Evolutionary conservation across 1,284 basidiomycete genomes (phyloP).

Genomic region (Schizophyllum commune): DNA sequence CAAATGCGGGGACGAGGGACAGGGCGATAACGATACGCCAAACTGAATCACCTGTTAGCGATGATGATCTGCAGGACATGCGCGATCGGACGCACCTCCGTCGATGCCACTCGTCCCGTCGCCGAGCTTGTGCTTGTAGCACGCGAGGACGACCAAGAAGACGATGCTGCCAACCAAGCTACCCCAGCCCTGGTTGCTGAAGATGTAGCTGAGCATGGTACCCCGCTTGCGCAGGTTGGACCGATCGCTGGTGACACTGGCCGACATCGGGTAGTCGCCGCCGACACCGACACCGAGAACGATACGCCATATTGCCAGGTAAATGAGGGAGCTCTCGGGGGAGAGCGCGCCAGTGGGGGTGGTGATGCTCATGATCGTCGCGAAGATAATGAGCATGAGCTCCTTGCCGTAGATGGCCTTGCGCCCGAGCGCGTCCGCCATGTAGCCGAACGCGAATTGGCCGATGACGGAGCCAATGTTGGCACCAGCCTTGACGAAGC

Average conservation of each 20-base stretch:
- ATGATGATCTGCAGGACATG: not conserved
- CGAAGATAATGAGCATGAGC: constrained; percentile 70
- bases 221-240: constrained; percentile 65
- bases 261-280: constrained; percentile 79
- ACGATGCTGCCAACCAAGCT: constrained; percentile 59
- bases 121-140: constrained; percentile 59
- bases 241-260: constrained; percentile 64
- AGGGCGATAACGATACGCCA: constrained; percentile 31
- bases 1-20: constrained; percentile 34
- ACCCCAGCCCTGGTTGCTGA: constrained; percentile 73
- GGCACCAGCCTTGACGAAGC: constrained; percentile 60
- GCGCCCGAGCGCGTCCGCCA: constrained; percentile 61
- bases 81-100: constrained; percentile 37
- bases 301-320: constrained; percentile 59
- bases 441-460: constrained; percentile 63
- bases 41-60: constrained; percentile 9
- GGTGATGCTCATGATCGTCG: constrained; percentile 53
- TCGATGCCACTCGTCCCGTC: constrained; percentile 52
- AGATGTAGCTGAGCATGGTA: constrained; percentile 68
- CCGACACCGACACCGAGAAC: constrained; percentile 72
- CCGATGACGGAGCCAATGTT: constrained; percentile 73
- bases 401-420: constrained; percentile 74
- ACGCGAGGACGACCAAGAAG: constrained; percentile 61
- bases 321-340: constrained; percentile 45
- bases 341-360: constrained; percentile 36